Percentiles rank a stretch among this genome's conserved stretches.
phyloP scores from a whole-genome alignment of 163 green algal species.

The Prototheca stagnorum region DNA sequence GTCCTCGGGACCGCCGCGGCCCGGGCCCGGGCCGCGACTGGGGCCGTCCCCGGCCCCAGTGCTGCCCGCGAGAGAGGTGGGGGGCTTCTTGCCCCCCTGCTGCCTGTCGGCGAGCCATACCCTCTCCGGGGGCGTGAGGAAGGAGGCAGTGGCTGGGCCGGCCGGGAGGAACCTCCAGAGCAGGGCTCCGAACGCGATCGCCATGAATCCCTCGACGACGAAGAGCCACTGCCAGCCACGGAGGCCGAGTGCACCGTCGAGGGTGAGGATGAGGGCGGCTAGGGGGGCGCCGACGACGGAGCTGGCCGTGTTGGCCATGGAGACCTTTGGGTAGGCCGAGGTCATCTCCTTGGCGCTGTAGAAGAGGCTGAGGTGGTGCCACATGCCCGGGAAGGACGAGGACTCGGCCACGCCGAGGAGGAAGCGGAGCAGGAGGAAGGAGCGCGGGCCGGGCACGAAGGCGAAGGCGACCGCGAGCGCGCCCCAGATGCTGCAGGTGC shows the following conservation, averaged over 20 bases:
- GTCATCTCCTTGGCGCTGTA: conserved; percentile 18
- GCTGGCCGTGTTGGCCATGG: conserved; percentile 14
- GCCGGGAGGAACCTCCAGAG: not conserved
- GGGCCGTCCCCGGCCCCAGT: no score
- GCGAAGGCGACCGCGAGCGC: conserved; percentile 26
- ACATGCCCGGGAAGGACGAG: conserved; percentile 37
- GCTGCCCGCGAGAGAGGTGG: no score
- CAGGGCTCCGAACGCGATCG: not conserved
- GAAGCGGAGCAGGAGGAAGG: conserved; percentile 22
- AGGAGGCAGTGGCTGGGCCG: conserved; percentile 8
- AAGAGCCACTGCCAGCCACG: conserved; percentile 48
- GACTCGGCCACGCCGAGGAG: conserved; percentile 33
- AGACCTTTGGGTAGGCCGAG: conserved; percentile 16
- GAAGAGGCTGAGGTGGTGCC: conserved; percentile 15
- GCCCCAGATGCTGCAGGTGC: conserved; percentile 27
- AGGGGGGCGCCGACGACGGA: conserved; percentile 21
- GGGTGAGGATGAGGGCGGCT: conserved; percentile 7
- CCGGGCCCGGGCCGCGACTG: not conserved
- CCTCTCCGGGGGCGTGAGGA: conserved; percentile 18
- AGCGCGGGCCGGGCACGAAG: not conserved
- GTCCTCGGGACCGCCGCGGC: not conserved
- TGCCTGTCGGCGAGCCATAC: conserved; percentile 17
- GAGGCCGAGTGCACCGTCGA: conserved; percentile 15
- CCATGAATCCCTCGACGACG: conserved; percentile 17
- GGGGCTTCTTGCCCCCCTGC: conserved; percentile 1